Percentiles rank a stretch among this genome's conserved stretches.
Evolutionary conservation across 257 asterid species (phyloP).

Genomic region (Avicennia marina): DNA sequence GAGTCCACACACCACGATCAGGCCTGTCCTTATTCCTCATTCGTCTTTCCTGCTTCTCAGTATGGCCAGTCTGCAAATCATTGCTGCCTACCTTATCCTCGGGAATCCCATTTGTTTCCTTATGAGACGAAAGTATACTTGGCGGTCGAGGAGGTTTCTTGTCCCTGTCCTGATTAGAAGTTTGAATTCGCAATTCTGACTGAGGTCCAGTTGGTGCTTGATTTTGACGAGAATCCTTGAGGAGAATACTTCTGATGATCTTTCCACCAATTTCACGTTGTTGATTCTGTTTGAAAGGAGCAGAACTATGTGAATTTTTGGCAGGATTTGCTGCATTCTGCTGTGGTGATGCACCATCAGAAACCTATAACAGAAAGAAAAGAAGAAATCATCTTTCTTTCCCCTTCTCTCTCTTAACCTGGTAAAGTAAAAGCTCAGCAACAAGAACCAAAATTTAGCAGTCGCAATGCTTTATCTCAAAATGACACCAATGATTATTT

Average conservation of each 20-base stretch:
- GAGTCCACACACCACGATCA: slow-evolving; percentile 85
- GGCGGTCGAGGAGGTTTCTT: slow-evolving; percentile 63
- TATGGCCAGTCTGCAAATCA: slow-evolving; percentile 29
- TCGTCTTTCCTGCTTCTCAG: slow-evolving; percentile 56
- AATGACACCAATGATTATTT: too few species aligned
- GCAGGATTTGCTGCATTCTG: slow-evolving; percentile 32
- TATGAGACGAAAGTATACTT: slow-evolving; percentile 37
- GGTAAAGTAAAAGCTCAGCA: not conserved
- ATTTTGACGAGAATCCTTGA: slow-evolving; percentile 45
- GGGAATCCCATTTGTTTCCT: slow-evolving; percentile 39
- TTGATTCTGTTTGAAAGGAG: slow-evolving; percentile 42
- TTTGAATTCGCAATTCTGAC: slow-evolving; percentile 38
- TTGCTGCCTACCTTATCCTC: slow-evolving; percentile 42
- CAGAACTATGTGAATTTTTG: slow-evolving; percentile 32
- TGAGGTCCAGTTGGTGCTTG: slow-evolving; percentile 36
- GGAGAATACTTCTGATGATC: slow-evolving; percentile 61
- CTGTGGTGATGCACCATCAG: slow-evolving; percentile 36
- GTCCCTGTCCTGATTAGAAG: slow-evolving; percentile 43
- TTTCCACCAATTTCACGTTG: slow-evolving; percentile 61
- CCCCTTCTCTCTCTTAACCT: not conserved
- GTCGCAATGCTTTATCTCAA: too few species aligned
- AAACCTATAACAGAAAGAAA: slow-evolving; percentile 18
- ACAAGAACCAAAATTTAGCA: not conserved
- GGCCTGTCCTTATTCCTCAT: slow-evolving; percentile 69
- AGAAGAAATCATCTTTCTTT: not conserved